A percentile compares a stretch with the other conserved stretches of the same genome.
Evolutionary conservation across 176 grass and related monocot genomes (phyloP).

Genomic region (Triticum dicoccoides): DNA sequence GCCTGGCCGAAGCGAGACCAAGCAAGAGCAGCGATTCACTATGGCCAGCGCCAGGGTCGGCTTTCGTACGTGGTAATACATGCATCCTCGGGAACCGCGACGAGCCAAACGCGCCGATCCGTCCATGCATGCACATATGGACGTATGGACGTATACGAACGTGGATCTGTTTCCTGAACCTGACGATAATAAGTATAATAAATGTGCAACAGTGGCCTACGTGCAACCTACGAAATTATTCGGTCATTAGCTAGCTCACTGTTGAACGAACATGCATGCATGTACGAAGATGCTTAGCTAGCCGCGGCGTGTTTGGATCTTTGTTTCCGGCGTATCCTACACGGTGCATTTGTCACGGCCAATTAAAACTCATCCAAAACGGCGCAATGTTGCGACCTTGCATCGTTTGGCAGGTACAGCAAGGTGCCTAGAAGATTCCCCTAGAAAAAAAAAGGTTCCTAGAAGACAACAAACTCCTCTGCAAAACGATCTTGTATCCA

Average conservation of each 20-base stretch:
- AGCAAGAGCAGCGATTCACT: background rate
- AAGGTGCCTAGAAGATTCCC: background rate
- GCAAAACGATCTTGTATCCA: background rate
- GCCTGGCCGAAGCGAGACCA: background rate
- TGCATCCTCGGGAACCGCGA: background rate
- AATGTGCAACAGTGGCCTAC: slow-evolving; percentile 9
- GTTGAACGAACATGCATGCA: slow-evolving; percentile 26
- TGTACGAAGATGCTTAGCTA: background rate
- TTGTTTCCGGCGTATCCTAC: background rate
- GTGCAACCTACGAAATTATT: slow-evolving; percentile 21
- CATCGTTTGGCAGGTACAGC: background rate
- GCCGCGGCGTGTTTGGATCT: background rate
- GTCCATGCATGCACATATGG: background rate
- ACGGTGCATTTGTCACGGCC: background rate
- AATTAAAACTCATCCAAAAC: background rate
- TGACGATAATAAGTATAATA: background rate
- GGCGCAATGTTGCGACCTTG: background rate
- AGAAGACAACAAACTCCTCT: background rate
- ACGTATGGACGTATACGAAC: background rate
- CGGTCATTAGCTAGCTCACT: slow-evolving; percentile 14
- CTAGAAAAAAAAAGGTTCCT: background rate
- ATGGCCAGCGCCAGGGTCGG: background rate
- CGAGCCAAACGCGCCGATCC: background rate
- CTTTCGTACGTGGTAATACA: background rate
- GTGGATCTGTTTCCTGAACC: slow-evolving; percentile 26